Evolutionary conservation across 768 basidiomycete species (phyloP), one percentile per base, ranked within the genome.

Genomic region (Amanita muscaria): DNA sequence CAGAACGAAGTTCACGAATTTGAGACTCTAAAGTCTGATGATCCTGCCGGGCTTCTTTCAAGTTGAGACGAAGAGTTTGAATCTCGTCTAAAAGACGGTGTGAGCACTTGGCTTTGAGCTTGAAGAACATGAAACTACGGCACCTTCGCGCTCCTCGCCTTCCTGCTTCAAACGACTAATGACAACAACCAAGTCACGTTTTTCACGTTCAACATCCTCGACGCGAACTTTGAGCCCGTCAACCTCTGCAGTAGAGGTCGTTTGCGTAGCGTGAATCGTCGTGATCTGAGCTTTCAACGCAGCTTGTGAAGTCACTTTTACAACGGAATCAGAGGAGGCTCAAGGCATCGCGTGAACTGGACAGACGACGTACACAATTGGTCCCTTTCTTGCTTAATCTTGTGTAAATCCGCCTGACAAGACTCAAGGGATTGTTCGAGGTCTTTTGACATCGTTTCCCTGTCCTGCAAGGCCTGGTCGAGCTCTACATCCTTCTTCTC

Each of bases 201-300:
- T 96, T 69, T 96, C 93, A 43, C 86, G 74, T 51, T 96, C 89
- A 1, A 75, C 74, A 49, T 88, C 85, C 16, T 88, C 80, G 3
- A 84, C 64, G 30, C 77, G 76, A 44, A 64, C 72, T 51, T 72
- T 78, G 29, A 88, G 57, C 5, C 64, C 59, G 27, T 79, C 79
- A 6, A 78, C 59, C 56, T 83, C 83, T 1, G 69, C 64, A 3
- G 79, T 78, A 2, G 86, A 81, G 0, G 77, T 69, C 9, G 77
- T 69, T 34, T 83, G 77, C 0, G 81, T 76, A 29, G 55, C 74
- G 9, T 75, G 73, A 4, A 88, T 62, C 0, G 72, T 59, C 4
- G 75, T 56, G 48, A 91, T 54, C 55, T 83, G 74, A 23, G 69
- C 58, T 60, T 80, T 70, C 18, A 86, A 56, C 15, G 63, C 63